Evolutionary conservation across 805 yeast genomes (phyloP), one percentile per base, ranked within the genome.

Genomic region (Lachancea fermentati): DNA sequence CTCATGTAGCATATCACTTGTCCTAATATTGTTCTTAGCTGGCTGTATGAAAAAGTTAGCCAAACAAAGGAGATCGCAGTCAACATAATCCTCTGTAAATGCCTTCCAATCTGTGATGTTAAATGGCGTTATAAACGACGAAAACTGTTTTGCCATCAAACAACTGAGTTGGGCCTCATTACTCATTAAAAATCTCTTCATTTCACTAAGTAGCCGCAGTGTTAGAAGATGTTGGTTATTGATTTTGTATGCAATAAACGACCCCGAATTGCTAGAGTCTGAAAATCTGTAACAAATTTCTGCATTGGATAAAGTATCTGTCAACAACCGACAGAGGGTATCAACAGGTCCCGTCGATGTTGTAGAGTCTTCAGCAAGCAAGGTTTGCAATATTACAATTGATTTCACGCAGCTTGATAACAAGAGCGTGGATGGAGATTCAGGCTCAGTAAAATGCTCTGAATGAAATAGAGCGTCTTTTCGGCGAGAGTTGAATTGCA

Each of bases 281-380:
- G 42, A 8, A 24, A 24, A 30, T 35, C 95, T 66, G n/a, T n/a
- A n/a, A n/a, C n/a, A n/a, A n/a, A 85, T 75, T 51, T 86, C 96
- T 5, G 75, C 60, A 2, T 85, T 74, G 40, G 77, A 76, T 15
- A 84, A 72, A 0, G 85, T 76, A 48, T 74, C 75, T 1, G 76
- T 67, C 12, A 85, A 51, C 3, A 75, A 47, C 2, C 40, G 39
- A 19, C 49, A 48, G 4, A 66, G 37, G n/a, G 57, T 55, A 12
- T 53, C 54, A 30, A 52, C 52, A 4, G 49, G 46, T 30, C 41
- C 45, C 8, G 48, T 17, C 5, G 19, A 26, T 5, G 30, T 25
- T 16, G 34, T 28, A 8, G 13, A 24, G n/a, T 17, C 36, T 8
- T 32, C 30, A 13, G 37, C 24, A 13, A 24, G 24, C 6, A 57